Percentiles rank a stretch among this genome's conserved stretches.
phyloP scores from a whole-genome alignment of 345 rosid species.

The Kernera saxatilis region DNA sequence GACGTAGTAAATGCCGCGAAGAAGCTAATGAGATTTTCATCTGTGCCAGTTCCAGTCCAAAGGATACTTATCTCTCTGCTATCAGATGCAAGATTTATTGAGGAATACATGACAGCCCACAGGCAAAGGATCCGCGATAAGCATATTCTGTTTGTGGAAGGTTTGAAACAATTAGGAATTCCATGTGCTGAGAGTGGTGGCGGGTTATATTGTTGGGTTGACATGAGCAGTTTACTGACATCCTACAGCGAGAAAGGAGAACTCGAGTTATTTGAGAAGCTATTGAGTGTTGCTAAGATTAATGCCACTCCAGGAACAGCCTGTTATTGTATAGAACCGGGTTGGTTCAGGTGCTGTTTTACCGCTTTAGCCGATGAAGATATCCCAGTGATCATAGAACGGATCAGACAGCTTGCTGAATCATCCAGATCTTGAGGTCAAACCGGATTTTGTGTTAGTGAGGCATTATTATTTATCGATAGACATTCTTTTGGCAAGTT shows the following conservation, averaged over 20 bases:
- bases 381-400: slow-evolving; percentile 52
- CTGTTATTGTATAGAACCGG: slow-evolving; percentile 89
- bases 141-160: slow-evolving; percentile 51
- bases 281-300: slow-evolving; percentile 67
- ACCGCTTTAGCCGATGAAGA: slow-evolving; percentile 56
- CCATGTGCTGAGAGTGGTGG: slow-evolving; percentile 57
- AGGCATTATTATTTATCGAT: not conserved
- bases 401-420: slow-evolving; percentile 52
- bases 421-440: slow-evolving; percentile 35
- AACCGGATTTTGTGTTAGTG: too few relatives aligned
- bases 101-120: slow-evolving; percentile 51
- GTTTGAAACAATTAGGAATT: slow-evolving; percentile 55
- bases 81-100: slow-evolving; percentile 55
- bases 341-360: slow-evolving; percentile 95
- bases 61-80: slow-evolving; percentile 70
- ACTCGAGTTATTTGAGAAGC: slow-evolving; percentile 70
- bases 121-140: slow-evolving; percentile 48
- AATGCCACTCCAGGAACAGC: slow-evolving; percentile 87
- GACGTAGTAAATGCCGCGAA: slow-evolving; percentile 61
- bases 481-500: not conserved
- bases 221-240: slow-evolving; percentile 68
- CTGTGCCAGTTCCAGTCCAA: slow-evolving; percentile 73
- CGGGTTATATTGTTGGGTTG: slow-evolving; percentile 86
- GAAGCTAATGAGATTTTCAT: slow-evolving; percentile 65
- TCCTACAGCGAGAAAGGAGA: slow-evolving; percentile 84